Evolutionary conservation across 495 filamentous ascomycete species (phyloP), one percentile per base, ranked within the genome.

Genomic region (Pyronema domesticum): DNA sequence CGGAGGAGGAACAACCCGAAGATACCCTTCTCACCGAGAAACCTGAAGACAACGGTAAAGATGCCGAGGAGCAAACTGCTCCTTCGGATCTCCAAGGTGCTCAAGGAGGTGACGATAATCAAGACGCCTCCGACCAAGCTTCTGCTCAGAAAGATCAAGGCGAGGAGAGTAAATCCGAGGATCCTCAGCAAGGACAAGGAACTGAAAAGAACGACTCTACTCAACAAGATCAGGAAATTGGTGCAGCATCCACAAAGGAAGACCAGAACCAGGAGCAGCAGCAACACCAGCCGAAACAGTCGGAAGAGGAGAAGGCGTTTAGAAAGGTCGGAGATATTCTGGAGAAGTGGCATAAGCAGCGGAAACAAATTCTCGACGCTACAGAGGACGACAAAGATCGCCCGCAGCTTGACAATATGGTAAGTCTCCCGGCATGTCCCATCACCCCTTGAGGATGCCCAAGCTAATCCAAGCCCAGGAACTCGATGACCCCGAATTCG

Each of bases 311-410:
- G n/a, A 62, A 66, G 51, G 80, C 86, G 1, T 94, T 94, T 73
- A 86, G 89, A 70, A 89, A 91, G 57, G 75, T 99, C 53, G 93
- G 93, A 1, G 86, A 95, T 70, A 80, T 83, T 17, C 73, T 99
- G n/a, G 89, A 95, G 60, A 73, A 80, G 58, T 99, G 89, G 88
- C 86, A 95, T 67, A 78, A 82, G 40, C 80, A 80, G 58, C 84
- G 89, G 58, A 74, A 76, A 30, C 78, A 93, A 54, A 95, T 99
- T 53, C 70, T 76, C 58, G 74, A 83, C 52, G 74, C 83, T 8
- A 73, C 76, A 37, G 71, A 85, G 49, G 52, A 54, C 3, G 74
- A 83, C 46, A 72, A 81, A 40, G 71, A 80, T 10, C 74, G 74
- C 1, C 70, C 76, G 1, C 63, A 77, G 53, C 58, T 68, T 35